Conservation (phyloP, 768 basidiomycete genomes). For the Cubamyces lactineus region DNA sequence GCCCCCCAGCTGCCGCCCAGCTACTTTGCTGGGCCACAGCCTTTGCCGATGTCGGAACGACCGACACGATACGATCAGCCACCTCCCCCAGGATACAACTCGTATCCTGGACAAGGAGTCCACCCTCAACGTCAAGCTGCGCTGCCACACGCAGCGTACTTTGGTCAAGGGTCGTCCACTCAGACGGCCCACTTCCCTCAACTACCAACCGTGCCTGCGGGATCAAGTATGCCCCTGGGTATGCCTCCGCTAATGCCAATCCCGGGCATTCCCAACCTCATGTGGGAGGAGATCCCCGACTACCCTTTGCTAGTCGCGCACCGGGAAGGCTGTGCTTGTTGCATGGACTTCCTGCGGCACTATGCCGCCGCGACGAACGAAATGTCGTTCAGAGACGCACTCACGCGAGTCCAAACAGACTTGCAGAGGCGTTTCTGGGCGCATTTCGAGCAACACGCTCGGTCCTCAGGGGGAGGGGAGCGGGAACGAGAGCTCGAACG, state of each 20-base stretch:
- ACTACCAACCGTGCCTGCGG: not conserved
- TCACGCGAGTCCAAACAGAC: not conserved
- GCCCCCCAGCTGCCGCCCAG: too few relatives aligned
- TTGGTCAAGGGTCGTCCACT: not conserved
- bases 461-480: constrained; percentile 1
- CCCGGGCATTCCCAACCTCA: not conserved
- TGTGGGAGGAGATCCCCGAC: not conserved
- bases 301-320: not conserved
- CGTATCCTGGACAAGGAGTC: too few relatives aligned
- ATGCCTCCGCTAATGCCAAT: not conserved
- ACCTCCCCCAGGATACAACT: too few relatives aligned
- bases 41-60: too few relatives aligned
- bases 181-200: not conserved
- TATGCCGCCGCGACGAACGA: not conserved
- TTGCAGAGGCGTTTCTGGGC: not conserved
- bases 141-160: not conserved
- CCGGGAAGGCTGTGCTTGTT: not conserved
- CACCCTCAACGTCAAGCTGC: too few relatives aligned
- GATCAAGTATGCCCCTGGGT: not conserved
- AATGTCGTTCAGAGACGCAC: not conserved
- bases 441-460: constrained; percentile 1
- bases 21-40: too few relatives aligned
- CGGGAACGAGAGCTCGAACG: not conserved
- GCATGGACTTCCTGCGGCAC: not conserved
- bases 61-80: too few relatives aligned